These are phyloP conservation scores for Sporisorium exsertum DNA, from an alignment of 1,284 basidiomycete species.

Conservation along the genomic window DNA sequence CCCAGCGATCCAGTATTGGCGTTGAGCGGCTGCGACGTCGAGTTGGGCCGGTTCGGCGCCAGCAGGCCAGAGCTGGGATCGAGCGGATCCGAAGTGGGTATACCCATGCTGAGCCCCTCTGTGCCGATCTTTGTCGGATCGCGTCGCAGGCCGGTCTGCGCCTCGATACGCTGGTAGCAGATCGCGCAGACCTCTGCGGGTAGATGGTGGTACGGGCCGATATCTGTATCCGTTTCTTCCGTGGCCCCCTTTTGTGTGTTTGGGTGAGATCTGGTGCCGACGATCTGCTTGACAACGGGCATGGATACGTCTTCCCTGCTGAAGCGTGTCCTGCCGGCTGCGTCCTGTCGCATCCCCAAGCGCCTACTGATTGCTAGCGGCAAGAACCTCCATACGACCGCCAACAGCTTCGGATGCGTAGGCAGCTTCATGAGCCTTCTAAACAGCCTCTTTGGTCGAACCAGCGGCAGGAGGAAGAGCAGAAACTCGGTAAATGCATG, in stretches of 20 bases:
- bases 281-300: constrained; percentile 25
- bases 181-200: constrained; percentile 61
- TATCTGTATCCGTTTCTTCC: not conserved
- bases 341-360: constrained; percentile 51
- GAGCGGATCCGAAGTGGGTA: constrained; percentile 59
- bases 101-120: constrained; percentile 52
- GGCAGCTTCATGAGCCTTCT: constrained; percentile 73
- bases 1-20: constrained; percentile 14
- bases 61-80: constrained; percentile 55
- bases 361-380: constrained; percentile 45
- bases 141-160: constrained; percentile 42
- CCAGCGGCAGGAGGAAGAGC: constrained; percentile 87
- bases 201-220: constrained; percentile 58
- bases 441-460: constrained; percentile 76
- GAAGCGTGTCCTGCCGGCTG: constrained; percentile 22
- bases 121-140: constrained; percentile 42
- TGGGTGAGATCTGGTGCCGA: constrained; percentile 15
- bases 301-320: constrained; percentile 28
- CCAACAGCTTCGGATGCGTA: constrained; percentile 60
- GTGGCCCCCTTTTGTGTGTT: constrained; percentile 2
- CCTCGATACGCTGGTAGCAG: constrained; percentile 62
- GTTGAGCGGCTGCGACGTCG: constrained; percentile 36
- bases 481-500: constrained; percentile 98
- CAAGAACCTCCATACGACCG: constrained; percentile 61
- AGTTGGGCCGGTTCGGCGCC: constrained; percentile 31